Percentiles rank a stretch among this genome's conserved stretches.
phyloP scores from a whole-genome alignment of 78 protist species.

The Creolimax fragrantissima region DNA sequence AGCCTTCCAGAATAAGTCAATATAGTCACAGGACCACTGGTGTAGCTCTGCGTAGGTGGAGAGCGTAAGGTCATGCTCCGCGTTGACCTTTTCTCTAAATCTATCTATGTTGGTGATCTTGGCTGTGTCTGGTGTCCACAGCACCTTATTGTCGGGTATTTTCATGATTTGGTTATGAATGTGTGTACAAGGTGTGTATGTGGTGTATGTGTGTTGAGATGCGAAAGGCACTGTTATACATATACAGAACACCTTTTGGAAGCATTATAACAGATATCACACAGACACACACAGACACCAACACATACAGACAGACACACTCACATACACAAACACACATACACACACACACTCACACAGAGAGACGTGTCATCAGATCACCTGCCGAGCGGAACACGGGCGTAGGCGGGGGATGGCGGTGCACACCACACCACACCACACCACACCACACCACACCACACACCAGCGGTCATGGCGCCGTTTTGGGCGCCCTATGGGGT shows the following conservation, averaged over 20 bases:
- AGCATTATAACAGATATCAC: not conserved
- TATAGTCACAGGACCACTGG: slow-evolving; percentile 14
- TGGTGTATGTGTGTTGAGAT: not conserved
- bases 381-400: no score
- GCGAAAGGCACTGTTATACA: no score
- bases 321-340: not conserved
- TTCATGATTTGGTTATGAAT: not conserved
- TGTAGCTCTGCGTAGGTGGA: not conserved
- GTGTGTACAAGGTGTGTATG: not conserved
- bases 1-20: slow-evolving; percentile 9
- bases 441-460: no score
- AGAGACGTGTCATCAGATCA: no score
- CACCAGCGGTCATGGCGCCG: no score
- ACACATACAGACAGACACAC: not conserved
- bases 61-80: not conserved
- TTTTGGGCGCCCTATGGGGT: no score
- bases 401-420: no score
- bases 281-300: not conserved
- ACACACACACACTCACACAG: not conserved
- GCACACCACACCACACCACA: no score
- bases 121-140: not conserved
- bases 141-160: not conserved
- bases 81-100: not conserved
- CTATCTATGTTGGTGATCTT: not conserved
- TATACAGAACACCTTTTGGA: no score